Percentiles rank a stretch among this genome's conserved stretches.
These are phyloP conservation scores for Planoprotostelium fungivorum DNA, from an alignment of 78 protist genomes.

Conservation along the genomic window DNA sequence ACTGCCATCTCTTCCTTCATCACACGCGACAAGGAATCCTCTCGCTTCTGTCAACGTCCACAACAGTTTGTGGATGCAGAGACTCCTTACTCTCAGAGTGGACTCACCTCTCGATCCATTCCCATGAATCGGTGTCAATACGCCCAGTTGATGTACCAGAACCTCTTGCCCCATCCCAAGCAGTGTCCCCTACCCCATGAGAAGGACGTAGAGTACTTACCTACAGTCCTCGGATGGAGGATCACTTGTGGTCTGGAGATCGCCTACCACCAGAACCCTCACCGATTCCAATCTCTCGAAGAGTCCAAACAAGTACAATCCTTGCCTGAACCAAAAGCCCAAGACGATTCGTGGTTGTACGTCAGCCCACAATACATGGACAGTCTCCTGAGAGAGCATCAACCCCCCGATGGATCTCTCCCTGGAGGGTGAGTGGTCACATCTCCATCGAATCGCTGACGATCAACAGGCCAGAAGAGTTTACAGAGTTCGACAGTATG, in stretches of 20 bases:
- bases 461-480: neutral
- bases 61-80: neutral
- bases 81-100: neutral
- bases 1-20: neutral
- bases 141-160: neutral
- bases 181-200: neutral
- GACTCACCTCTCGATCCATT: neutral
- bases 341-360: neutral
- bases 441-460: neutral
- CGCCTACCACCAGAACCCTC: no score
- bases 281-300: neutral
- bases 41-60: neutral
- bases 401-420: neutral
- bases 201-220: neutral
- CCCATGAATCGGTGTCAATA: neutral
- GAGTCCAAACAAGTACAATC: neutral
- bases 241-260: constrained; percentile 5
- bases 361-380: neutral
- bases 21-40: neutral
- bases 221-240: neutral
- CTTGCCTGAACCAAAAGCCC: neutral
- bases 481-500: constrained; percentile 1
- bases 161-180: neutral
- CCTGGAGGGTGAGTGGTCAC: neutral
- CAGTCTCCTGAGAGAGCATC: neutral